Percentiles rank a stretch among this genome's conserved stretches.
Conservation (phyloP, 148 eudicot genomes). For the Pouteria glomerata region DNA sequence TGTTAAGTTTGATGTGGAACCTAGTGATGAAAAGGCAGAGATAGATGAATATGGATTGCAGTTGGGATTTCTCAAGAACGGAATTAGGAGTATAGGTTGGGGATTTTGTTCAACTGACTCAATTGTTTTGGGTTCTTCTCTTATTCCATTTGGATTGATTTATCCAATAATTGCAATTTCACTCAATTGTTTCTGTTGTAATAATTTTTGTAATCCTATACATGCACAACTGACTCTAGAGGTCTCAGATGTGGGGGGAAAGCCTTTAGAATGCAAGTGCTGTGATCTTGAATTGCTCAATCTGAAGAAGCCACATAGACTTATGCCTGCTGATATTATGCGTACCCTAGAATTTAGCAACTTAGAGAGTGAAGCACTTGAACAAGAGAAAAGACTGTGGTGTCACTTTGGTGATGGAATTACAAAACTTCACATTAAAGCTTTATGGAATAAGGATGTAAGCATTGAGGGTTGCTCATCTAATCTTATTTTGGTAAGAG, state of each 20-base stretch:
- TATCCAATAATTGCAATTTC: slow-evolving; percentile 64
- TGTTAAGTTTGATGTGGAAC: slow-evolving; percentile 29
- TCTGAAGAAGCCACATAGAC: slow-evolving; percentile 20
- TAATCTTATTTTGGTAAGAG: slow-evolving; percentile 43
- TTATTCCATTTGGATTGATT: slow-evolving; percentile 68
- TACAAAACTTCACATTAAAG: slow-evolving; percentile 44
- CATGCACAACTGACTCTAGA: slow-evolving; percentile 56
- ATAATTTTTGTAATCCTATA: slow-evolving; percentile 18
- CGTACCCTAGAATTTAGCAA: slow-evolving; percentile 19
- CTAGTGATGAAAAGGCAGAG: slow-evolving; percentile 7
- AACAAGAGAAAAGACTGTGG: slow-evolving; percentile 18
- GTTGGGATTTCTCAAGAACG: slow-evolving; percentile 25
- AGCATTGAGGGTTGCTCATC: slow-evolving; percentile 15
- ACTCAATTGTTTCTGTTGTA: slow-evolving; percentile 15
- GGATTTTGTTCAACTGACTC: slow-evolving; percentile 58
- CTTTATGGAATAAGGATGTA: slow-evolving; percentile 23
- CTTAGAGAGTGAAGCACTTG: slow-evolving; percentile 19
- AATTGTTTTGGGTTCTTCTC: slow-evolving; percentile 64
- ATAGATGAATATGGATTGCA: slow-evolving; percentile 21
- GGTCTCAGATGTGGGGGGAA: slow-evolving; percentile 66
- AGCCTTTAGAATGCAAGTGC: slow-evolving; percentile 65
- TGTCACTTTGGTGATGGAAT: slow-evolving; percentile 30
- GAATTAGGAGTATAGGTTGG: slow-evolving; percentile 65
- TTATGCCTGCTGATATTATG: slow-evolving; percentile 19
- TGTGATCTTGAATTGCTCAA: slow-evolving; percentile 73